Conservation (phyloP, 2,329 filamentous ascomycete genomes). For the Colletotrichum higginsianum region DNA sequence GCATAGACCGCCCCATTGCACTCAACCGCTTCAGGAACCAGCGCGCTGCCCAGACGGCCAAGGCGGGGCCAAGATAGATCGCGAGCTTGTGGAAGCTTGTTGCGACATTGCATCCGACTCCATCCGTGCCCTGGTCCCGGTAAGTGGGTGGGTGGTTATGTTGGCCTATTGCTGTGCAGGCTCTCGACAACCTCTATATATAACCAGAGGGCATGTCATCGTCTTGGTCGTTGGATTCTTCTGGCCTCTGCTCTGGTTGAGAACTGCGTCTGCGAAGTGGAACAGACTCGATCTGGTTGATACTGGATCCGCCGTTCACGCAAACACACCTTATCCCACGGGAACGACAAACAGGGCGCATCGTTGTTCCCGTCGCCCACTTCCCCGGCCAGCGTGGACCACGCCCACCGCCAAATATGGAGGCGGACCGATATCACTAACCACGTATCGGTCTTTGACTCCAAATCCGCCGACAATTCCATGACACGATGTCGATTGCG, state of each 20-base stretch:
- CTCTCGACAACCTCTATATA: not conserved
- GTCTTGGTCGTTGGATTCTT: not conserved
- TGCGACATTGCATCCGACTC: slow-evolving; percentile 30
- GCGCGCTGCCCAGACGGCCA: slow-evolving; percentile 7
- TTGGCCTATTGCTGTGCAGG: not conserved
- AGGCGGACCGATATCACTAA: slow-evolving; percentile 1
- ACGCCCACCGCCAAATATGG: not conserved
- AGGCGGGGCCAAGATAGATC: slow-evolving; percentile 36
- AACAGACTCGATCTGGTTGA: not conserved
- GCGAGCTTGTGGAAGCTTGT: slow-evolving; percentile 40
- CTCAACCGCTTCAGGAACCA: not conserved
- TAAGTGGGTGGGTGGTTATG: not conserved
- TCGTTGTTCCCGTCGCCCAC: not conserved
- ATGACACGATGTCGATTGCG: slow-evolving; percentile 12
- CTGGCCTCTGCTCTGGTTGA: no score
- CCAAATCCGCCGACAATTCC: not conserved
- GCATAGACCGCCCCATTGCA: not conserved
- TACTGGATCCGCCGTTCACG: not conserved
- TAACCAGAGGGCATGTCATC: not conserved
- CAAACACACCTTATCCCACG: not conserved
- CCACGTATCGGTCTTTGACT: not conserved
- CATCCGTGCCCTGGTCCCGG: slow-evolving; percentile 6
- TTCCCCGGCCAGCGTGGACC: slow-evolving; percentile 5
- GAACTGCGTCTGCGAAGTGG: not conserved
- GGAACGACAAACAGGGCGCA: not conserved